Percentiles rank a stretch among this genome's conserved stretches.
These are phyloP conservation scores for Neurospora discreta DNA, from an alignment of 495 filamentous ascomycete genomes.

Conservation along the genomic window DNA sequence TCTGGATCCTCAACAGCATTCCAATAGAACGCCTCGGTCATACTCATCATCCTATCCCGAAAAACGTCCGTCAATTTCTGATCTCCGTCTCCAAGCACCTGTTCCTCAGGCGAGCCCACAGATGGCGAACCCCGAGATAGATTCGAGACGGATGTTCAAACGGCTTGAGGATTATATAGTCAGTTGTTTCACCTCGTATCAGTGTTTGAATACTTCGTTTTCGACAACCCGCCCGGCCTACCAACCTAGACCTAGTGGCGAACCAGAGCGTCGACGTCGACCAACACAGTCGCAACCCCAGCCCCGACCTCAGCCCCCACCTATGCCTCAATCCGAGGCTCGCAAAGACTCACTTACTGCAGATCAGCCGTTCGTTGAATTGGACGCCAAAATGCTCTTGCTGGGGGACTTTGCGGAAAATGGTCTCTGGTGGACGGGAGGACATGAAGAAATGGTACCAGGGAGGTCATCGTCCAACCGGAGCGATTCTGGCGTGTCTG, in stretches of 20 bases:
- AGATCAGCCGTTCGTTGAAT: conserved; percentile 28
- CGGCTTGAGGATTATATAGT: conserved; percentile 68
- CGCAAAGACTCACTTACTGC: conserved; percentile 19
- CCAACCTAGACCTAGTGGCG: conserved; percentile 1
- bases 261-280: conserved; percentile 9
- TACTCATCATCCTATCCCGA: conserved; percentile 33
- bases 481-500: conserved; percentile 22
- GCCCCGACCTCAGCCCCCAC: background rate
- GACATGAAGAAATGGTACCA: conserved; percentile 32
- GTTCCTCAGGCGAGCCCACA: conserved; percentile 6
- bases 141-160: conserved; percentile 47
- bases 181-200: conserved; percentile 52
- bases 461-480: conserved; percentile 22
- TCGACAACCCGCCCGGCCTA: conserved; percentile 30
- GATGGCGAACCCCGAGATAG: conserved; percentile 13
- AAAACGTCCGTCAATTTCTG: conserved; percentile 10
- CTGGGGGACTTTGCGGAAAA: conserved; percentile 77
- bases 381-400: conserved; percentile 69
- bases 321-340: conserved; percentile 4
- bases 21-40: conserved; percentile 16
- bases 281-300: background rate
- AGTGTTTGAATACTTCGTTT: conserved; percentile 67
- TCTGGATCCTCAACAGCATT: conserved; percentile 20
- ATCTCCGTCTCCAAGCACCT: background rate
- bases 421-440: conserved; percentile 72